These are phyloP conservation scores for Asclepias syriaca DNA, from an alignment of 257 asterid genomes.

Conservation along the genomic window DNA sequence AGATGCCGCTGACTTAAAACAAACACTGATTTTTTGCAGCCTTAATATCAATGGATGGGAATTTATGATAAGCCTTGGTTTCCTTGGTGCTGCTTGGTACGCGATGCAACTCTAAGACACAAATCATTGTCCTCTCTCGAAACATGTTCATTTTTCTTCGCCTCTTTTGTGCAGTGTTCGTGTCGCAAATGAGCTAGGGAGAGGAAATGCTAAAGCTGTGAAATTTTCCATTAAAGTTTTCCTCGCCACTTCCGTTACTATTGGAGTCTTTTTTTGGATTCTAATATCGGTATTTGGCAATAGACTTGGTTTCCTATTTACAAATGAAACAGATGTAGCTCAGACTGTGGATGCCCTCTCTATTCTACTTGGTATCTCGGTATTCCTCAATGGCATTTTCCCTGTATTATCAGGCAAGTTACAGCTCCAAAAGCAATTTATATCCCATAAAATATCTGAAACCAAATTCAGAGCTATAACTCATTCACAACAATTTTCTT, in stretches of 20 bases:
- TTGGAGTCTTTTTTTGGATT: conserved; percentile 43
- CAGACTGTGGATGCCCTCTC: conserved; percentile 51
- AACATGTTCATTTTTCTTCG: not conserved
- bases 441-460: not conserved
- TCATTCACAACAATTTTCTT: not conserved
- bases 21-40: conserved; percentile 30
- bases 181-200: conserved; percentile 71
- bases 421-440: not conserved
- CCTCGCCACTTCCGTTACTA: conserved; percentile 33
- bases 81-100: conserved; percentile 83
- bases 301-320: conserved; percentile 53
- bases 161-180: conserved; percentile 45
- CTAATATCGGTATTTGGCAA: conserved; percentile 48
- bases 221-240: conserved; percentile 64
- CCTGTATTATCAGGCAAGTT: conserved; percentile 65
- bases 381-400: conserved; percentile 60
- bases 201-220: conserved; percentile 67
- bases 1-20: conserved; percentile 10
- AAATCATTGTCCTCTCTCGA: not conserved
- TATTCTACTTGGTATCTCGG: conserved; percentile 46
- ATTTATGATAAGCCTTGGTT: conserved; percentile 73
- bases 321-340: conserved; percentile 41
- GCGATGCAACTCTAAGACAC: conserved; percentile 5
- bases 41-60: conserved; percentile 82
- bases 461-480: not conserved